phyloP scores from a whole-genome alignment of 1,139 yeast species.

The Zygoascus meyerae region DNA sequence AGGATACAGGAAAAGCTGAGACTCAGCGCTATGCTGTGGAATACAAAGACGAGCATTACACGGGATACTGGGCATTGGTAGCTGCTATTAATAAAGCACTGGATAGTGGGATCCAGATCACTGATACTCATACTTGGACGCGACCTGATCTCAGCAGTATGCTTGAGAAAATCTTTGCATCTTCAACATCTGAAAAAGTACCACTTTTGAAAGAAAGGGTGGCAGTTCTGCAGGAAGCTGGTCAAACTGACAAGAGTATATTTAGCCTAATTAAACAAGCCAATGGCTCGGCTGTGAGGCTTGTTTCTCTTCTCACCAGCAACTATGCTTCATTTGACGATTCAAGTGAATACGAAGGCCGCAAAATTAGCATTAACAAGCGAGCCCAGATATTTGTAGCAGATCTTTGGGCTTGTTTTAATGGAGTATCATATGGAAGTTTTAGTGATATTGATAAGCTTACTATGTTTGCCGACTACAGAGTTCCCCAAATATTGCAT shows the following conservation, averaged over 20 bases:
- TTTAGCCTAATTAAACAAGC: constrained; percentile 26
- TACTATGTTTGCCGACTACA: constrained; percentile 45
- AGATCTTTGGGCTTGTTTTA: constrained; percentile 42
- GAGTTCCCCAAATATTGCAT: constrained; percentile 41
- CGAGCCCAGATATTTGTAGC: constrained; percentile 41
- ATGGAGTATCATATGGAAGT: constrained; percentile 33
- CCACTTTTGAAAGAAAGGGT: constrained; percentile 35
- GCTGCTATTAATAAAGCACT: constrained; percentile 41
- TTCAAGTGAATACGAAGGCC: constrained; percentile 27
- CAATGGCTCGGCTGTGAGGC: constrained; percentile 29
- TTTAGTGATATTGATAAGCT: constrained; percentile 37
- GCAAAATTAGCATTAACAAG: constrained; percentile 32
- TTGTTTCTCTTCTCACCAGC: constrained; percentile 29
- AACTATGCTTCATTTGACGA: constrained; percentile 35
- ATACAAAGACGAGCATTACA: constrained; percentile 33
- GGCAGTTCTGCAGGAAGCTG: constrained; percentile 36
- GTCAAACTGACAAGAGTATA: constrained; percentile 23
- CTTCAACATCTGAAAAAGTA: constrained; percentile 30
- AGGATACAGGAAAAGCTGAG: constrained; percentile 31
- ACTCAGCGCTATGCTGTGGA: constrained; percentile 33
- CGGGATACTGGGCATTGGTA: constrained; percentile 42
- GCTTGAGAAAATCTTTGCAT: constrained; percentile 29
- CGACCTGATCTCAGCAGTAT: constrained; percentile 25
- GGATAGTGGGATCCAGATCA: constrained; percentile 36
- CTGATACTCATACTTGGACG: constrained; percentile 35